Conservation (phyloP, 352 stramenopile genomes). For the Peronospora farinosa region DNA sequence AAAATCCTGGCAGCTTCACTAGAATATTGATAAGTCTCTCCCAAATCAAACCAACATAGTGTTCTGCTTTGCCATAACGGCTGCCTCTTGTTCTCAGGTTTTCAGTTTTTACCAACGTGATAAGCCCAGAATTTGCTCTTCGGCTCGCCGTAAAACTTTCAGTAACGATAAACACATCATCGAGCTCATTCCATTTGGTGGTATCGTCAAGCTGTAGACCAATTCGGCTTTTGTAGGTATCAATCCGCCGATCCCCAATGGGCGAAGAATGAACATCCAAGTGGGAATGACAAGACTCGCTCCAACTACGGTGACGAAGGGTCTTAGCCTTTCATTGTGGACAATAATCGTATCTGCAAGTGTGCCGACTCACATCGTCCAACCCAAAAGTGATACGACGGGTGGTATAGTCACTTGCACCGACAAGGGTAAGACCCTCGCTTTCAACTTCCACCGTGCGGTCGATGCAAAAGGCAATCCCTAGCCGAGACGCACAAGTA, state of each 20-base stretch:
- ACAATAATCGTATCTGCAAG: conserved; percentile 76
- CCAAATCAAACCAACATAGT: conserved; percentile 16
- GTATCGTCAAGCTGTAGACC: conserved; percentile 44
- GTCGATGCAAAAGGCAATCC: conserved; percentile 23
- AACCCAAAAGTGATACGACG: conserved; percentile 41
- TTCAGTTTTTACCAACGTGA: no score
- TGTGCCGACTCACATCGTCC: conserved; percentile 37
- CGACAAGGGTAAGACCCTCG: conserved; percentile 36
- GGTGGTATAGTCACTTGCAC: conserved; percentile 46
- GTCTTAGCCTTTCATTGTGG: conserved; percentile 46
- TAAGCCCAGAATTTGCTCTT: no score
- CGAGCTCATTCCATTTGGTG: conserved; percentile 43
- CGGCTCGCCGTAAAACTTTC: background rate
- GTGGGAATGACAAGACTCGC: conserved; percentile 52
- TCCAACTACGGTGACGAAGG: conserved; percentile 40
- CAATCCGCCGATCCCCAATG: no score
- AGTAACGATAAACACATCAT: conserved; percentile 24
- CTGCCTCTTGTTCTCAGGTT: no score
- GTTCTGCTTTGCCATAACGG: conserved; percentile 8
- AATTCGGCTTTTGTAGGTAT: conserved; percentile 33
- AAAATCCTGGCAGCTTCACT: no score
- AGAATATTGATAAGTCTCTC: conserved; percentile 29
- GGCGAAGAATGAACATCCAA: conserved; percentile 67
- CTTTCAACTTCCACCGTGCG: conserved; percentile 29
- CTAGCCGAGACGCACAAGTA: conserved; percentile 36